Base-by-base conservation (phyloP, 2,329 filamentous ascomycete species). In the Aspergillus quadricinctus region DNA sequence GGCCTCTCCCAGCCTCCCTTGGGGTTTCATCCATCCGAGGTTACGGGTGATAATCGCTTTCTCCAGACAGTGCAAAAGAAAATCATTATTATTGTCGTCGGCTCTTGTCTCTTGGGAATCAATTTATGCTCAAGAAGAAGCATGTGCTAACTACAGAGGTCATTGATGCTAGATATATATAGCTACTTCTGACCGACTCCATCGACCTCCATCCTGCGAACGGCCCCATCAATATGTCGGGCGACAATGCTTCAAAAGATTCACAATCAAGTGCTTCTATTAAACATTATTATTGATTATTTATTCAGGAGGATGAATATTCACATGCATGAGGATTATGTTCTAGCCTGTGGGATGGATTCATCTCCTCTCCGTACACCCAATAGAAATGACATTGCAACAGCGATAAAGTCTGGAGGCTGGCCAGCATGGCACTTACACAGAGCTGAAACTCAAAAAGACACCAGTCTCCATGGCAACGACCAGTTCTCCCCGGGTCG, bases 381-480 rank as follows among this genome's bases (percentile, higher is more conserved):
- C 40, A 48, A 54, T 25, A 21, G 29, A 27, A 41, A 6, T 43
- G 28, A 48, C 56, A 28, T 56, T 55, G 57, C 54, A 54, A 52
- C 50, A 41, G 53, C 48, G 35, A 53, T 28, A 51, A 37, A 37
- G 56, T 49, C 52, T 53, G 48, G 53, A 61, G 52, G 53, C 48
- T 58, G 55, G 56, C 49, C 54, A 57, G 53, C 57, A 48, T n/a
- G 54, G 31, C 31, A 35, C 31, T 35, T 35, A 7, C 31, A 35
- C 50, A 54, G 14, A 46, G 43, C 43, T 46, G 43, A 46, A 46
- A 46, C 43, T 46, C 43, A 46, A 46, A 46, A 19, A n/a, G 29
- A 35, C 48, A 53, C 53, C 56, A 37, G 57, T 64, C 62, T 21
- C 62, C 62, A 64, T 64, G 56, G 62, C 61, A 64, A 64, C 62